Conservation (phyloP, 2,329 filamentous ascomycete species). For the Arthrobotrys entomopaga region DNA sequence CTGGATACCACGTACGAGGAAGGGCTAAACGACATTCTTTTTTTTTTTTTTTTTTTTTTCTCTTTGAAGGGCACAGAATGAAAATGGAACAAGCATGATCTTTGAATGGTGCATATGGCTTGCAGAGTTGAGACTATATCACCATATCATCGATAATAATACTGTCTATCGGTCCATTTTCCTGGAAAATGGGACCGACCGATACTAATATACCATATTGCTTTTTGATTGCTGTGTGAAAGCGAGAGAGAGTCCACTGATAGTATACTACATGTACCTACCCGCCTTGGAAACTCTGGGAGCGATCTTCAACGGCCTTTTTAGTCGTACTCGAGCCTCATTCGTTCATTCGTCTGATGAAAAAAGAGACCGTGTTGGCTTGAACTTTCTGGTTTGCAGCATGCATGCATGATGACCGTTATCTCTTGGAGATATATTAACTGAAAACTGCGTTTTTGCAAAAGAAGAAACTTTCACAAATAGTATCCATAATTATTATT, state of each 20-base stretch:
- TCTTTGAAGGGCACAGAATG: constrained; percentile 12
- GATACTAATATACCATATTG: not conserved
- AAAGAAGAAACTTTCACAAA: too few relatives aligned
- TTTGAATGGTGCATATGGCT: constrained; percentile 52
- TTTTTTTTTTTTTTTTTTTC: too few relatives aligned
- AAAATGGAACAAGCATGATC: constrained; percentile 54
- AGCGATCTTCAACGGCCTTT: constrained; percentile 32
- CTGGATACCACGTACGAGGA: too few relatives aligned
- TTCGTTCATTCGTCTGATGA: constrained; percentile 52
- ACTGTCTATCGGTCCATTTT: constrained; percentile 10
- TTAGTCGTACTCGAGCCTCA: constrained; percentile 40
- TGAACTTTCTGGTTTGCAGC: constrained; percentile 11
- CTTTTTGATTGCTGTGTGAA: constrained; percentile 8
- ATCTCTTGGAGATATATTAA: constrained; percentile 43
- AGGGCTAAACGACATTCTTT: not conserved
- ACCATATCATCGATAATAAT: constrained; percentile 15
- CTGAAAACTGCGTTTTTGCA: constrained; percentile 23
- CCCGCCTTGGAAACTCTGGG: not conserved
- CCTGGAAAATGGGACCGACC: constrained; percentile 1
- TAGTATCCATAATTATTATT: too few relatives aligned
- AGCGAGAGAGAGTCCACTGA: not conserved
- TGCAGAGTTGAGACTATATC: constrained; percentile 24
- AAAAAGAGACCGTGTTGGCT: constrained; percentile 15
- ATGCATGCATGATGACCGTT: constrained; percentile 36
- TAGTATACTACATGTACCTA: not conserved